Evolutionary conservation across 768 basidiomycete genomes (phyloP), one percentile per base, ranked within the genome.

Genomic region (Hysterangium stoloniferum): DNA sequence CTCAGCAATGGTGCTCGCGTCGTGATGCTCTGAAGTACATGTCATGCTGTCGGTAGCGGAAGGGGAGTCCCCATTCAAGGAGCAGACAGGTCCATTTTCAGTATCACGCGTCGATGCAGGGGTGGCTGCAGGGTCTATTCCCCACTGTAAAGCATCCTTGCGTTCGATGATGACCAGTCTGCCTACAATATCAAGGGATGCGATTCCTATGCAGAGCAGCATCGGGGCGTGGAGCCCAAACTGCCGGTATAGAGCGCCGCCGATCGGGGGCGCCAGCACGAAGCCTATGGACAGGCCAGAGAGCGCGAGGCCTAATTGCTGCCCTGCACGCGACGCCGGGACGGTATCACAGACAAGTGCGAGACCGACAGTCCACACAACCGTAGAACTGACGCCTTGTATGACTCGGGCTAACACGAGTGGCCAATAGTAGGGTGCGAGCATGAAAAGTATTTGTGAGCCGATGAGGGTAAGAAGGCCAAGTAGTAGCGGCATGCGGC

Each of bases 181-280:
- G 31, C 73, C 75, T 24, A 76, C 27, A 27, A 82, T 69, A 55
- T 84, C 81, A 1, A 77, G 68, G 34, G 70, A 66, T 11, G 66
- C 61, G 29, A 79, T 69, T 1, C 74, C 69, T 9, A 51, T 32
- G 20, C 49, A 28, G 40, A 78, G 76, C 22, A 82, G 64, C 48
- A 82, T 79, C 1, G 82, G 82, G 4, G 70, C 80, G 15, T 76
- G 75, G 58, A 73, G 82, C 5, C 82, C 81, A 58, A 76, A 80
- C 11, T 66, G 71, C 17, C 59, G 56, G 57, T 75, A 83, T 25
- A 84, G 58, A 2, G 65, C 60, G 20, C 82, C 80, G 25, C 80
- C 81, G 2, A 75, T 67, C 0, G 82, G 79, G 2, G 79, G 76
- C 9, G 78, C 81, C 24, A 40, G 37, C 36, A 52, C 58, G 37